phyloP scores from a whole-genome alignment of 345 rosid species.

The Raphanus sativus region DNA sequence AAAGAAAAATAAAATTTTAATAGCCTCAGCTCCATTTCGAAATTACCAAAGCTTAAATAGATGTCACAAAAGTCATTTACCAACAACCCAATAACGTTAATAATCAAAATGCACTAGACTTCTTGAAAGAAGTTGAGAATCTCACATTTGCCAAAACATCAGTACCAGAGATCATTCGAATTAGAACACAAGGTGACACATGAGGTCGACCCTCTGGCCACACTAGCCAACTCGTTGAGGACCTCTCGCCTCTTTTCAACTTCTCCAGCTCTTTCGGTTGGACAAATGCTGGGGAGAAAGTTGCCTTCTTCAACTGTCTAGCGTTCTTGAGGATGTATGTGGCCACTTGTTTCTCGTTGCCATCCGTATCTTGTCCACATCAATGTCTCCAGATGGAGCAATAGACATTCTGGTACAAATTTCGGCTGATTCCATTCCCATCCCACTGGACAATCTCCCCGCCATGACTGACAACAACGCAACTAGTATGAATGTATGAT shows the following conservation, averaged over 20 bases:
- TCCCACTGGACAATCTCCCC: too few species aligned
- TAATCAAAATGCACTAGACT: neutral
- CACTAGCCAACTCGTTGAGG: neutral
- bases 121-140: neutral
- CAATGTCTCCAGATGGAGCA: slow-evolving; percentile 8
- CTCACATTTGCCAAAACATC: neutral
- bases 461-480: too few species aligned
- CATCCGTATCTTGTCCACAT: neutral
- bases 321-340: neutral
- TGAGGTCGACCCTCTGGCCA: neutral
- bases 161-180: neutral
- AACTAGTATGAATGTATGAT: too few species aligned
- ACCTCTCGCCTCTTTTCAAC: slow-evolving; percentile 1
- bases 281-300: neutral
- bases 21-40: neutral
- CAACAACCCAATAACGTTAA: neutral
- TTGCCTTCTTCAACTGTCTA: neutral
- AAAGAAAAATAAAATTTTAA: too few species aligned
- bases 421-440: too few species aligned
- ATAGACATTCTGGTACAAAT: slow-evolving; percentile 9
- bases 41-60: neutral
- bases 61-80: neutral
- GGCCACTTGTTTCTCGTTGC: slow-evolving; percentile 13
- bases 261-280: neutral
- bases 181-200: neutral